Conservation (phyloP, 345 rosid species). For the Arabis hirsuta region DNA sequence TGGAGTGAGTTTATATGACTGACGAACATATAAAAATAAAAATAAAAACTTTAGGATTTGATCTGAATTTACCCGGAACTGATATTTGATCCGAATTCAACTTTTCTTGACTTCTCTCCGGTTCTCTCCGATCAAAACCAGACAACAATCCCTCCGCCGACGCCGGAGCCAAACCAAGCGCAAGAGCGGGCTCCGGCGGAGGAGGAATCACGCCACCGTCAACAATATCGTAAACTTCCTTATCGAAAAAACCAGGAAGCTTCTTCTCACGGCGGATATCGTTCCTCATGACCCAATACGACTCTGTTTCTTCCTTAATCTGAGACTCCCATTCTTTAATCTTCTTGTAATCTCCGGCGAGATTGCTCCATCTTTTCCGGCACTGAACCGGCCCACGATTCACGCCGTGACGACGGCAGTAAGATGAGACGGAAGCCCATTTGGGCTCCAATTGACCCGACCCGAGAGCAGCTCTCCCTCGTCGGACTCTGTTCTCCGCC, state of each 20-base stretch:
- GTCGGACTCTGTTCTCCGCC: constrained; percentile 83
- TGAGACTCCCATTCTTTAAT: constrained; percentile 91
- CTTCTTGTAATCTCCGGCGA: constrained; percentile 96
- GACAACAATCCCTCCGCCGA: constrained; percentile 65
- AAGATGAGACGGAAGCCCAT: constrained; percentile 93
- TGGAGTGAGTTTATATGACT: not conserved
- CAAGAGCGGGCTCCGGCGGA: constrained; percentile 41
- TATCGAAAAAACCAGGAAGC: constrained; percentile 92
- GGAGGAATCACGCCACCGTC: constrained; percentile 55
- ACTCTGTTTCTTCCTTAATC: constrained; percentile 70
- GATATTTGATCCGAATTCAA: constrained; percentile 50
- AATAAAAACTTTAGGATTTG: not conserved
- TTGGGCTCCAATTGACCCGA: constrained; percentile 82
- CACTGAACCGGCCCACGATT: constrained; percentile 98
- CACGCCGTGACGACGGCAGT: constrained; percentile 88
- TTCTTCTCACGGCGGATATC: constrained; percentile 82
- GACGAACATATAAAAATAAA: not conserved
- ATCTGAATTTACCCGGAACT: constrained; percentile 47
- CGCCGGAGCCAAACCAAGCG: constrained; percentile 53
- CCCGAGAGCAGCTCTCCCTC: constrained; percentile 73
- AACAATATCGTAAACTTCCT: constrained; percentile 88
- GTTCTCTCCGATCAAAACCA: constrained; percentile 70
- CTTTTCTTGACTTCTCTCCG: constrained; percentile 51
- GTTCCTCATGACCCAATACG: constrained; percentile 96
- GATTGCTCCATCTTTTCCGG: constrained; percentile 96